Conservation (phyloP, 352 stramenopile genomes). For the Globisporangium lucens region DNA sequence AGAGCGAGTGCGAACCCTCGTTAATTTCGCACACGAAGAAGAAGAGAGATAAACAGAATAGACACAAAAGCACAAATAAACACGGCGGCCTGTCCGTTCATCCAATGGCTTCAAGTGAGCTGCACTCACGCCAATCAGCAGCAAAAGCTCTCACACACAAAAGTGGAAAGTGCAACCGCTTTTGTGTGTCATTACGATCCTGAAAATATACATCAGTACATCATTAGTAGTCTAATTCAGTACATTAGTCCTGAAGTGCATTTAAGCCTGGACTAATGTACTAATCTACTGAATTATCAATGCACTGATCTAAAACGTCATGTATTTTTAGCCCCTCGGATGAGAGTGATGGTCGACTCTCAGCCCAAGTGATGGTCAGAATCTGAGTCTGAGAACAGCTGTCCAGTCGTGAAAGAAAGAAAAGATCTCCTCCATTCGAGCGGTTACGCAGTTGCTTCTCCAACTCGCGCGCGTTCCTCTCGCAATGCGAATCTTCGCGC, state of each 20-base stretch:
- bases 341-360: background rate
- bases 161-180: background rate
- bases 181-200: background rate
- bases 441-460: background rate
- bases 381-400: slow-evolving; percentile 9
- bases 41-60: slow-evolving; percentile 7
- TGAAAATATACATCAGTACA: background rate
- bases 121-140: slow-evolving; percentile 12
- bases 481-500: background rate
- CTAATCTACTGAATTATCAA: background rate
- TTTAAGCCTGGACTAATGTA: too few relatives aligned
- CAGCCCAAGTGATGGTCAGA: slow-evolving; percentile 1
- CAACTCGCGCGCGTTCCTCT: background rate
- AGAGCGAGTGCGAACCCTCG: background rate
- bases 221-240: too few relatives aligned
- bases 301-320: background rate
- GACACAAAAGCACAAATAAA: background rate
- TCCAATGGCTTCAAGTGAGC: slow-evolving; percentile 9
- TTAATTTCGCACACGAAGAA: background rate
- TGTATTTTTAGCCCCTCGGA: background rate
- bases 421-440: slow-evolving; percentile 7
- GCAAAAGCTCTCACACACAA: background rate
- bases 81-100: background rate
- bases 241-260: too few relatives aligned
- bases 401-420: background rate